A percentile compares a stretch with the other conserved stretches of the same genome.
phyloP scores from a whole-genome alignment of 2,329 filamentous ascomycete genomes.

The Sporothrix curviconia region DNA sequence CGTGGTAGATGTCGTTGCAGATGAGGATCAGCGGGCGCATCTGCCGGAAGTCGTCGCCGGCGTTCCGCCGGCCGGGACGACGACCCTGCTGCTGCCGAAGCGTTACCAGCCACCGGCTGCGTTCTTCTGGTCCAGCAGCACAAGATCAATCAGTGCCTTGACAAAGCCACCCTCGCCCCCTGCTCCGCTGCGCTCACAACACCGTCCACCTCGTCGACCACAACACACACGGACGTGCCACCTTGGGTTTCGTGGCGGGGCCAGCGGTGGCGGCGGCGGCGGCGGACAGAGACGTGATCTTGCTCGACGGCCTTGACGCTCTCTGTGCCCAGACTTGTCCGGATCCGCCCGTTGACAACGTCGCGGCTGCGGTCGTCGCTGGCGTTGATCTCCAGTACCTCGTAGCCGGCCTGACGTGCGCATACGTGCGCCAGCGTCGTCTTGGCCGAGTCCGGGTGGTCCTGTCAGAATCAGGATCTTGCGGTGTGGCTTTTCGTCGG shows the following conservation, averaged over 20 bases:
- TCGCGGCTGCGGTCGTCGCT: slow-evolving; percentile 88
- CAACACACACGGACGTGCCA: slow-evolving; percentile 84
- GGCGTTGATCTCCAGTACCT: slow-evolving; percentile 94
- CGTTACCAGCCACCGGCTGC: slow-evolving; percentile 32
- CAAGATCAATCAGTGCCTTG: slow-evolving; percentile 86
- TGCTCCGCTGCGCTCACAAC: slow-evolving; percentile 69
- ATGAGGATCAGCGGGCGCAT: slow-evolving; percentile 86
- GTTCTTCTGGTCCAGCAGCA: slow-evolving; percentile 82
- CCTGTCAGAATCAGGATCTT: slow-evolving; percentile 89
- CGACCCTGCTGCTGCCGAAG: slow-evolving; percentile 16
- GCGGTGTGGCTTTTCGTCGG: slow-evolving; percentile 69
- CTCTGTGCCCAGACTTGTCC: slow-evolving; percentile 88
- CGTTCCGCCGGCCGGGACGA: slow-evolving; percentile 29
- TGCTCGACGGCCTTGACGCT: slow-evolving; percentile 75
- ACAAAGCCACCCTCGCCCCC: slow-evolving; percentile 90
- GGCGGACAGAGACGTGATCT: slow-evolving; percentile 30
- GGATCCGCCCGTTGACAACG: slow-evolving; percentile 85
- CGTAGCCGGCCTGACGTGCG: slow-evolving; percentile 89
- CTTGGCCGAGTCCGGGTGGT: slow-evolving; percentile 87
- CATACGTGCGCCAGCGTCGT: slow-evolving; percentile 96
- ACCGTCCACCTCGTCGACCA: slow-evolving; percentile 95
- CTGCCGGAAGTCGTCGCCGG: slow-evolving; percentile 76
- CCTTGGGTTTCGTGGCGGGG: slow-evolving; percentile 47
- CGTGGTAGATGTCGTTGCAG: slow-evolving; percentile 95
- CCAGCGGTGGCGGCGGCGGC: background rate